These are phyloP conservation scores for Rhynchosporium secalis DNA, from an alignment of 2,329 filamentous ascomycete genomes.

Conservation along the genomic window DNA sequence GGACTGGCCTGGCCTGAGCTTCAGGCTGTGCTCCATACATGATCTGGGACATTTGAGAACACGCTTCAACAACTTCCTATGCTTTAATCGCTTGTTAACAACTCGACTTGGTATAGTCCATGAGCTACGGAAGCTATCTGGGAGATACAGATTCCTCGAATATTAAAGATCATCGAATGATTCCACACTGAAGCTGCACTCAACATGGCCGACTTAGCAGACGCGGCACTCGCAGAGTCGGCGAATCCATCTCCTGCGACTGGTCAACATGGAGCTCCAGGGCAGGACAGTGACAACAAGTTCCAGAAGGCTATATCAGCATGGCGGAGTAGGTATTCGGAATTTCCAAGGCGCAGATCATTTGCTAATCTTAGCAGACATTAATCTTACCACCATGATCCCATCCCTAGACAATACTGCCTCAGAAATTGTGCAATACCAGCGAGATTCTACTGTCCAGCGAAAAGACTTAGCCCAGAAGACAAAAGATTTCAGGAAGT, in stretches of 20 bases:
- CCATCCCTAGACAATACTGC: conserved; percentile 87
- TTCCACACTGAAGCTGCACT: conserved; percentile 18
- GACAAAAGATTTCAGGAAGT: conserved; percentile 95
- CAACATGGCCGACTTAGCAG: conserved; percentile 37
- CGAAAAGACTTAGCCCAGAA: conserved; percentile 98
- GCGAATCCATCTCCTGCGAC: conserved; percentile 17
- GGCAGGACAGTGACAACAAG: conserved; percentile 71
- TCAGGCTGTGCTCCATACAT: conserved; percentile 12
- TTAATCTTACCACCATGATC: conserved; percentile 82
- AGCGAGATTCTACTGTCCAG: conserved; percentile 93
- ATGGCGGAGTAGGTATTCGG: conserved; percentile 74
- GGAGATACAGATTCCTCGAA: background rate
- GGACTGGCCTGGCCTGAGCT: conserved; percentile 1
- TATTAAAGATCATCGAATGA: conserved; percentile 22
- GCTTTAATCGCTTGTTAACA: background rate
- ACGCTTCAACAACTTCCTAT: conserved; percentile 1
- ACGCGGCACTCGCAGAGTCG: conserved; percentile 32
- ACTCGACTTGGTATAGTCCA: background rate
- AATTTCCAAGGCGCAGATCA: conserved; percentile 10
- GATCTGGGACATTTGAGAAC: conserved; percentile 6
- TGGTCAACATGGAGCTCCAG: conserved; percentile 25
- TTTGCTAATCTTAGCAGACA: conserved; percentile 49
- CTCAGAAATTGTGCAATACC: conserved; percentile 91
- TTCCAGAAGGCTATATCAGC: conserved; percentile 95
- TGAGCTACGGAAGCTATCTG: conserved; percentile 5